Conservation (phyloP, 2,329 filamentous ascomycete species). For the Neoarthrinium moseri region DNA sequence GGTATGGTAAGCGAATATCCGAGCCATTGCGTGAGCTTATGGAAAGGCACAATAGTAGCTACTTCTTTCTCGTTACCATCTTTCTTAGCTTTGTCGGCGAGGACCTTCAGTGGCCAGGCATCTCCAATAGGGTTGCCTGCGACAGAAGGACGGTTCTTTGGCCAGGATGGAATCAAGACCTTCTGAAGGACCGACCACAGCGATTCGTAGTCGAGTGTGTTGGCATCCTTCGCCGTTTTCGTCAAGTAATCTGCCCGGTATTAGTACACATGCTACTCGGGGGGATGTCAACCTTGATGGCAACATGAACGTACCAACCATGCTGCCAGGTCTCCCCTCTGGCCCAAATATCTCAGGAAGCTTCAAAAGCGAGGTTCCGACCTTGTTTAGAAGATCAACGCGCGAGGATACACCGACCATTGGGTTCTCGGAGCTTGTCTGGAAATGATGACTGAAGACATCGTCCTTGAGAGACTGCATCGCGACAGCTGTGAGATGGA, state of each 20-base stretch:
- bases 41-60: slow-evolving; percentile 86
- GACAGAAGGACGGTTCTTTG: slow-evolving; percentile 49
- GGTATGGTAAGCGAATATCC: slow-evolving; percentile 92
- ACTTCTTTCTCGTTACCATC: slow-evolving; percentile 45
- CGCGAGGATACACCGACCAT: slow-evolving; percentile 45
- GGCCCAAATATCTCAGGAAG: slow-evolving; percentile 38
- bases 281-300: too few relatives aligned
- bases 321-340: slow-evolving; percentile 42
- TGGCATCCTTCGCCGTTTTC: slow-evolving; percentile 20
- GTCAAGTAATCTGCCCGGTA: slow-evolving; percentile 37
- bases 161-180: slow-evolving; percentile 48
- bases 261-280: slow-evolving; percentile 4
- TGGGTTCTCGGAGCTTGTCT: slow-evolving; percentile 41
- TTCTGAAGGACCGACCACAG: slow-evolving; percentile 43
- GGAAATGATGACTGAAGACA: slow-evolving; percentile 37
- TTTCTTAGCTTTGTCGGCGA: slow-evolving; percentile 39
- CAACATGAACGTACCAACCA: slow-evolving; percentile 43
- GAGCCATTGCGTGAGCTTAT: slow-evolving; percentile 94
- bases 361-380: slow-evolving; percentile 39
- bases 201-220: slow-evolving; percentile 33
- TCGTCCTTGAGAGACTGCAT: slow-evolving; percentile 31
- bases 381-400: slow-evolving; percentile 36
- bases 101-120: slow-evolving; percentile 43
- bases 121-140: slow-evolving; percentile 44
- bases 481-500: slow-evolving; percentile 18